Conservation (phyloP, 148 eudicot genomes). For the Tetragonia tetragonoides region DNA sequence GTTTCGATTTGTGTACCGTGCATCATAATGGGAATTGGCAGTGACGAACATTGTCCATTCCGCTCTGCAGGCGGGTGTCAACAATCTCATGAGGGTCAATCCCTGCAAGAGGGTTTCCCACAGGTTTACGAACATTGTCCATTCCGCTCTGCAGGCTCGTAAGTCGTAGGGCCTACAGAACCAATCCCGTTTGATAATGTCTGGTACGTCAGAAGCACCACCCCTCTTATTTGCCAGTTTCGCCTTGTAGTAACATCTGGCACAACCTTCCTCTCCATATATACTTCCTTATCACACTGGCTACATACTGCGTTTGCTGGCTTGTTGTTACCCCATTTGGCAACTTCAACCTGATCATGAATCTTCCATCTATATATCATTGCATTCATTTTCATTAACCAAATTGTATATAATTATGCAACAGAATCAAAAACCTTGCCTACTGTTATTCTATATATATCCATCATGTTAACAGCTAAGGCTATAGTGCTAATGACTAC, state of each 20-base stretch:
- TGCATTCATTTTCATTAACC: not conserved
- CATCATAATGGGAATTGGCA: constrained; percentile 49
- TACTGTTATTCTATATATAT: not conserved
- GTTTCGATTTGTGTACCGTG: not conserved
- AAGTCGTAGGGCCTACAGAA: constrained; percentile 72
- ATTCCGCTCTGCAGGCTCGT: constrained; percentile 95
- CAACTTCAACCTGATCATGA: constrained; percentile 97
- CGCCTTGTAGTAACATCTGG: constrained; percentile 94
- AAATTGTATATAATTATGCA: not conserved
- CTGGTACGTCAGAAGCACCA: constrained; percentile 87
- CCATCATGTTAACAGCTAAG: too few relatives aligned
- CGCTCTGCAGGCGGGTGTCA: constrained; percentile 89
- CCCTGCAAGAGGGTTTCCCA: constrained; percentile 91
- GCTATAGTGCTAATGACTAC: too few relatives aligned
- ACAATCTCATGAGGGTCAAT: constrained; percentile 90
- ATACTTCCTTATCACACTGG: constrained; percentile 77
- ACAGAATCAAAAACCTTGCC: not conserved
- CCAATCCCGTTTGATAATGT: constrained; percentile 73
- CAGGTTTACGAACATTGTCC: constrained; percentile 97
- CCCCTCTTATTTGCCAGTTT: constrained; percentile 98
- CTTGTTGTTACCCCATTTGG: constrained; percentile 97
- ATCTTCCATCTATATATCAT: constrained; percentile 75
- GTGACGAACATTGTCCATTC: too few relatives aligned
- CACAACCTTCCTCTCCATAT: constrained; percentile 90
- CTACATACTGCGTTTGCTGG: constrained; percentile 81